Percentiles rank a stretch among this genome's conserved stretches.
Conservation (phyloP, 331 rosid genomes). For the Dryas integrifolia region DNA sequence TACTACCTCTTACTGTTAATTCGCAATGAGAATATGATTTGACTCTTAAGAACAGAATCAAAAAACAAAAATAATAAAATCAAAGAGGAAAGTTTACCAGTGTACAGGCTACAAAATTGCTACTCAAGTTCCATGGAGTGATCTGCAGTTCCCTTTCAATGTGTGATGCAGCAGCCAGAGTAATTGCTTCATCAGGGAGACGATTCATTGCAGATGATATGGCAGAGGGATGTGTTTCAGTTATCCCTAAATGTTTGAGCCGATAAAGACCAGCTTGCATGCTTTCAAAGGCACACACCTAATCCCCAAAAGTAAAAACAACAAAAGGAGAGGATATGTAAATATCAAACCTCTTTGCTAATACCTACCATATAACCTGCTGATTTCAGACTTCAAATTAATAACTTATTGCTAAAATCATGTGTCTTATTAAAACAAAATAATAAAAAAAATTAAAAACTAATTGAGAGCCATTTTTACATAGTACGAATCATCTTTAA, state of each 20-base stretch:
- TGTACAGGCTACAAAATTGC: constrained; percentile 89
- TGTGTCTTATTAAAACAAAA: too few relatives aligned
- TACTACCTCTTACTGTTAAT: not conserved
- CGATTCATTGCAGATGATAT: constrained; percentile 93
- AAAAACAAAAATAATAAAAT: not conserved
- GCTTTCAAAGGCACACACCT: constrained; percentile 96
- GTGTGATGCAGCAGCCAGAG: constrained; percentile 97
- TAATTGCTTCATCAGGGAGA: constrained; percentile 91
- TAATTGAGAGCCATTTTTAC: not conserved
- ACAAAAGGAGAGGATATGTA: constrained; percentile 15
- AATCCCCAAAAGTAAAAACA: constrained; percentile 25
- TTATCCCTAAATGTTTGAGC: constrained; percentile 88
- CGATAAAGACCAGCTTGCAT: constrained; percentile 97
- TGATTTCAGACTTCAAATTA: constrained; percentile 1
- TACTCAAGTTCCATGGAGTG: constrained; percentile 99
- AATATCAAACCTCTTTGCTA: not conserved
- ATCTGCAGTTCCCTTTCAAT: constrained; percentile 94
- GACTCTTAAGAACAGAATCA: not conserved
- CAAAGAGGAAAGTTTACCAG: constrained; percentile 56
- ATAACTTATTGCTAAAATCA: not conserved
- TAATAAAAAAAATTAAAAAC: not conserved
- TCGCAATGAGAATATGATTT: not conserved
- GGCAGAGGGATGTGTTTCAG: constrained; percentile 73
- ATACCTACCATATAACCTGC: constrained; percentile 5
- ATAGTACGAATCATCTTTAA: not conserved